These are phyloP conservation scores for Talaromyces marneffei DNA, from an alignment of 2,329 filamentous ascomycete species.

Conservation along the genomic window DNA sequence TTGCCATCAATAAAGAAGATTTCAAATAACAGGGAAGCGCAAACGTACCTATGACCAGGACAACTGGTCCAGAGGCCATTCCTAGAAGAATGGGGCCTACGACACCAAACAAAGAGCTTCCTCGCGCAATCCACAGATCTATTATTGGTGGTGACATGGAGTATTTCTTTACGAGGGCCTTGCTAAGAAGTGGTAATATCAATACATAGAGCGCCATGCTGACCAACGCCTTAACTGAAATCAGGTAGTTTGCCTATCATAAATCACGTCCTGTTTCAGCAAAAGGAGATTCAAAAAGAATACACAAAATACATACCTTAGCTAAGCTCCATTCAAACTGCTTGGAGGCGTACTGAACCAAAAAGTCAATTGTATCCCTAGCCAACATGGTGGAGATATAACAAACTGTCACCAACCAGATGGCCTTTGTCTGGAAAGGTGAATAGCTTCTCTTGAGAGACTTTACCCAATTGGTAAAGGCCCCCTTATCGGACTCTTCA, in stretches of 20 bases:
- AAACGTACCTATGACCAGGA: background rate
- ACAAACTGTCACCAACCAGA: background rate
- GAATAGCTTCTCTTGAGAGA: background rate
- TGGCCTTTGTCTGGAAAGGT: background rate
- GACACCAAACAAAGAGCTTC: constrained; percentile 1
- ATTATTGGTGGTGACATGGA: background rate
- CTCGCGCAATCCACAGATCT: background rate
- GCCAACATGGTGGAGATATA: background rate
- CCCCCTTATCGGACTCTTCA: background rate
- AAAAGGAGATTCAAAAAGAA: too few species aligned
- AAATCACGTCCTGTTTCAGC: background rate
- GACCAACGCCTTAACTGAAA: background rate
- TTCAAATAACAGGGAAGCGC: background rate
- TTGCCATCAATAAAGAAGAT: background rate
- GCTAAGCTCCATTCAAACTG: background rate
- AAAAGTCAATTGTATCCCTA: background rate
- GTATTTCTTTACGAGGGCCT: background rate
- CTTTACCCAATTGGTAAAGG: background rate
- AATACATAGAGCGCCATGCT: background rate
- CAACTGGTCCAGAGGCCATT: background rate
- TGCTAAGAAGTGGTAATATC: background rate
- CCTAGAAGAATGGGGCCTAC: background rate
- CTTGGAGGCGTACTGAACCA: constrained; percentile 8
- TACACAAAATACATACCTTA: background rate
- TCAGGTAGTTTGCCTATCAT: background rate